phyloP scores from a whole-genome alignment of 1,139 yeast genomes.

The Ogataea hybrid region DNA sequence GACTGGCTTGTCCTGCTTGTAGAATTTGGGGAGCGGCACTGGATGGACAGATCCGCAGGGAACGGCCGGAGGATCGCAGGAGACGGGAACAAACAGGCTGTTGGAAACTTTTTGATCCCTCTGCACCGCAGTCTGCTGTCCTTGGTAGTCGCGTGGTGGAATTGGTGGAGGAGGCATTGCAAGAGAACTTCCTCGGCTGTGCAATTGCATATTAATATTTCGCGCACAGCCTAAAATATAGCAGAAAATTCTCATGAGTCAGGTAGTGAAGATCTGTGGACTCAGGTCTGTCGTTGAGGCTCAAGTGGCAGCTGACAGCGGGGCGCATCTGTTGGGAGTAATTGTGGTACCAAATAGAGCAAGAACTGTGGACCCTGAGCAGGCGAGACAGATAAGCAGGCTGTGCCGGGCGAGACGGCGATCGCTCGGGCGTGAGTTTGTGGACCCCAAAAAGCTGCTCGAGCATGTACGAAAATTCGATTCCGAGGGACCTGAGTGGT shows the following conservation, averaged over 20 bases:
- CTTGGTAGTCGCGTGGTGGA: slow-evolving; percentile 26
- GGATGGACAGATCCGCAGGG: slow-evolving; percentile 44
- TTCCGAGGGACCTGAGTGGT: slow-evolving; percentile 36
- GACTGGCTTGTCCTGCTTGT: slow-evolving; percentile 44
- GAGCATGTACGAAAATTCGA: slow-evolving; percentile 9
- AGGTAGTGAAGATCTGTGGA: slow-evolving; percentile 80
- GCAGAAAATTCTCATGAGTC: slow-evolving; percentile 4
- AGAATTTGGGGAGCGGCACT: slow-evolving; percentile 46
- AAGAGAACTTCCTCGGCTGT: slow-evolving; percentile 2
- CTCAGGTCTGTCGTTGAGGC: slow-evolving; percentile 70
- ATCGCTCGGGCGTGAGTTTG: slow-evolving; percentile 20
- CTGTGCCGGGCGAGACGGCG: slow-evolving; percentile 28
- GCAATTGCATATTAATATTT: slow-evolving; percentile 1
- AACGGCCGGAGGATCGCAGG: slow-evolving; percentile 42
- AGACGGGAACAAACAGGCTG: slow-evolving; percentile 34
- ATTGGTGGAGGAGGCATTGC: slow-evolving; percentile 25
- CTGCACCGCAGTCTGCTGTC: neutral
- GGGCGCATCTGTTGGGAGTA: slow-evolving; percentile 79
- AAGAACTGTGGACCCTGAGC: slow-evolving; percentile 59
- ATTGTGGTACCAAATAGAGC: slow-evolving; percentile 81
- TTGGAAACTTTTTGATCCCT: neutral
- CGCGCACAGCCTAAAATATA: neutral
- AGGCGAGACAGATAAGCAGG: slow-evolving; percentile 54
- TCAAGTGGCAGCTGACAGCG: slow-evolving; percentile 56
- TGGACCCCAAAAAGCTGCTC: slow-evolving; percentile 23